phyloP scores from a whole-genome alignment of 805 yeast genomes.

The Candida verbasci region DNA sequence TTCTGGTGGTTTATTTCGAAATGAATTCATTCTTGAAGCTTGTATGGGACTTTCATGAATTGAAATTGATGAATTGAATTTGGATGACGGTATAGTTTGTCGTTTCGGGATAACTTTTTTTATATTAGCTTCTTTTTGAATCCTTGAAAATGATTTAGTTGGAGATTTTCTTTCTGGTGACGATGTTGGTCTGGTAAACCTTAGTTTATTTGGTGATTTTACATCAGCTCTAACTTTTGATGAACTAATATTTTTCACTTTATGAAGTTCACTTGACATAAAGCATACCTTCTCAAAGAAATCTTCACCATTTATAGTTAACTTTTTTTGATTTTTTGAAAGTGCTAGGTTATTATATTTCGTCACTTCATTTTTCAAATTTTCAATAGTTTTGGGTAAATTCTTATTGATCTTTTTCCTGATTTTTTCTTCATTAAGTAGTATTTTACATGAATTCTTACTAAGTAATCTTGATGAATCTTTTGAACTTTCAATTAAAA shows the following conservation, averaged over 20 bases:
- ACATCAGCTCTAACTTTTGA: background rate
- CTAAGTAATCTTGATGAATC: slow-evolving; percentile 77
- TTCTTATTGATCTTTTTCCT: slow-evolving; percentile 64
- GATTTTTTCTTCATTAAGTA: slow-evolving; percentile 74
- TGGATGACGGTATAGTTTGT: background rate
- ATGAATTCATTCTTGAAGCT: slow-evolving; percentile 3
- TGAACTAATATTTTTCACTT: background rate
- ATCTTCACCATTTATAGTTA: slow-evolving; percentile 45
- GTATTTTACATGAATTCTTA: slow-evolving; percentile 71
- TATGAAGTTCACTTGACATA: slow-evolving; percentile 23
- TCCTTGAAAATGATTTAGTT: slow-evolving; percentile 5
- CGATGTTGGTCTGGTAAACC: background rate
- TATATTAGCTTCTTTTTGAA: background rate
- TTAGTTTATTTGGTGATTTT: slow-evolving; percentile 11
- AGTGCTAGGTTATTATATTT: slow-evolving; percentile 41
- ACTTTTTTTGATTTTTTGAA: slow-evolving; percentile 16
- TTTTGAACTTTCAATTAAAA: slow-evolving; percentile 63
- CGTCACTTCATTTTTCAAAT: slow-evolving; percentile 43
- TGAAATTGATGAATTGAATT: slow-evolving; percentile 7
- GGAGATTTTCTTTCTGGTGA: slow-evolving; percentile 10
- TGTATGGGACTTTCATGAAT: slow-evolving; percentile 10
- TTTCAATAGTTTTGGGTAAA: slow-evolving; percentile 59
- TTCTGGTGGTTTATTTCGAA: slow-evolving; percentile 2
- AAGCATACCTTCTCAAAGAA: slow-evolving; percentile 35
- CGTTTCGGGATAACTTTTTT: background rate